phyloP scores from a whole-genome alignment of 2,329 filamentous ascomycete genomes.

The Didymella glomerata region DNA sequence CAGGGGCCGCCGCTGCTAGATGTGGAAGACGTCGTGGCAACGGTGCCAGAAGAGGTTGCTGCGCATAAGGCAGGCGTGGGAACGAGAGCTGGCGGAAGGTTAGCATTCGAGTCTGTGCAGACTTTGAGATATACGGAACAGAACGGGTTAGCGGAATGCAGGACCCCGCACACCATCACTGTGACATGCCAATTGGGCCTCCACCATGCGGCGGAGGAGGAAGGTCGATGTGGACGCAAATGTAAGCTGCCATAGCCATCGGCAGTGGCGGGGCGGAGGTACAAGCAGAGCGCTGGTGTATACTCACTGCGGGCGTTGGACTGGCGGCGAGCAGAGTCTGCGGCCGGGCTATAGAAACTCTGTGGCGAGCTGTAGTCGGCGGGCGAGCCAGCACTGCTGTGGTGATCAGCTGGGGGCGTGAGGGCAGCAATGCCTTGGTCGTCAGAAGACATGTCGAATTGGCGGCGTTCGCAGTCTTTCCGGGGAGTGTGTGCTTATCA shows the following conservation, averaged over 20 bases:
- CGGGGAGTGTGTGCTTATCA: constrained; percentile 33
- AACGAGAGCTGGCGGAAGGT: constrained; percentile 17
- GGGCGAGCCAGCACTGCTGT: constrained; percentile 27
- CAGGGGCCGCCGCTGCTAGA: constrained; percentile 35
- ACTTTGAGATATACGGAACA: constrained; percentile 14
- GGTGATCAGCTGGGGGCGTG: constrained; percentile 23
- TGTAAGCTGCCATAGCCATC: constrained; percentile 2
- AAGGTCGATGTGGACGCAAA: background rate
- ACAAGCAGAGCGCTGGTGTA: constrained; percentile 14
- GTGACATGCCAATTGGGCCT: constrained; percentile 3
- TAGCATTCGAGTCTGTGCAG: constrained; percentile 15
- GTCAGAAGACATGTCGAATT: constrained; percentile 30
- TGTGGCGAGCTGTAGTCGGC: constrained; percentile 26
- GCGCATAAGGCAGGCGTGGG: constrained; percentile 20
- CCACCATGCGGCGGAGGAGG: background rate
- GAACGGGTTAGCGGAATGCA: constrained; percentile 16
- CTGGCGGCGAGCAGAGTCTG: constrained; percentile 27
- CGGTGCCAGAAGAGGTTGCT: constrained; percentile 22
- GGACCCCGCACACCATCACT: constrained; percentile 16
- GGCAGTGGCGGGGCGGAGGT: constrained; percentile 19
- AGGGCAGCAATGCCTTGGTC: constrained; percentile 26
- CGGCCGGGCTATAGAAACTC: constrained; percentile 19
- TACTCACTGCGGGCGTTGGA: constrained; percentile 33
- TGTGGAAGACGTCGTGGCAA: constrained; percentile 37
- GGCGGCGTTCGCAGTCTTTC: constrained; percentile 21